phyloP scores from a whole-genome alignment of 2,329 filamentous ascomycete species.

The Arthrocladium fulminans region DNA sequence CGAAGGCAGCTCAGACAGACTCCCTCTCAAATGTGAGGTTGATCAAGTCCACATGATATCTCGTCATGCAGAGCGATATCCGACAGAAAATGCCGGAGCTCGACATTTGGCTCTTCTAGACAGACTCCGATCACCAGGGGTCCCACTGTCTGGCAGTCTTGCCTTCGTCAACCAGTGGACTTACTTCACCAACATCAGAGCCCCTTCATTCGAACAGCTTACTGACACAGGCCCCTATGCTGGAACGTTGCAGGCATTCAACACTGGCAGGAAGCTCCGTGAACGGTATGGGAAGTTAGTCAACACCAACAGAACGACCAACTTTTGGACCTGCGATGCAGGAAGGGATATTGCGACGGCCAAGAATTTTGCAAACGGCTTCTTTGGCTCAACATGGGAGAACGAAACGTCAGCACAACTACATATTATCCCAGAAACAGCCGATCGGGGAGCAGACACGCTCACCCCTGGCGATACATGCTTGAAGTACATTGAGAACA shows the following conservation, averaged over 20 bases:
- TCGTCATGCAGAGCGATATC: constrained; percentile 50
- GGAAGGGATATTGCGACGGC: constrained; percentile 49
- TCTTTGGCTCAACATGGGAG: constrained; percentile 46
- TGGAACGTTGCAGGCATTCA: constrained; percentile 46
- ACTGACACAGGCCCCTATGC: constrained; percentile 49
- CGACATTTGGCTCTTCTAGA: constrained; percentile 33
- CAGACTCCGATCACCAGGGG: constrained; percentile 34
- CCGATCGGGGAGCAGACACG: constrained; percentile 44
- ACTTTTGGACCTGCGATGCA: constrained; percentile 48
- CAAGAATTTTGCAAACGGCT: constrained; percentile 44
- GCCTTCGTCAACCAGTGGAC: constrained; percentile 47
- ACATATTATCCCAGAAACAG: constrained; percentile 45
- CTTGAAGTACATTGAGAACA: constrained; percentile 31
- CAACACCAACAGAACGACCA: constrained; percentile 21
- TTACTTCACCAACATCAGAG: constrained; percentile 40
- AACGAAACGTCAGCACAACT: constrained; percentile 30
- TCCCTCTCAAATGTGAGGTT: constrained; percentile 42
- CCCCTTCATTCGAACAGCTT: constrained; percentile 44
- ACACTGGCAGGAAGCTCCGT: constrained; percentile 45
- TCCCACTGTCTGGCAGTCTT: constrained; percentile 41
- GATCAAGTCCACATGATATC: constrained; percentile 55
- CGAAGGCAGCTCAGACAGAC: constrained; percentile 33
- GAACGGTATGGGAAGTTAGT: constrained; percentile 46
- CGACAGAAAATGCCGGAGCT: constrained; percentile 41
- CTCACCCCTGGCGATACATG: constrained; percentile 47